Conservation (phyloP, 1,139 yeast genomes). For the Hyphopichia khmerensis region DNA sequence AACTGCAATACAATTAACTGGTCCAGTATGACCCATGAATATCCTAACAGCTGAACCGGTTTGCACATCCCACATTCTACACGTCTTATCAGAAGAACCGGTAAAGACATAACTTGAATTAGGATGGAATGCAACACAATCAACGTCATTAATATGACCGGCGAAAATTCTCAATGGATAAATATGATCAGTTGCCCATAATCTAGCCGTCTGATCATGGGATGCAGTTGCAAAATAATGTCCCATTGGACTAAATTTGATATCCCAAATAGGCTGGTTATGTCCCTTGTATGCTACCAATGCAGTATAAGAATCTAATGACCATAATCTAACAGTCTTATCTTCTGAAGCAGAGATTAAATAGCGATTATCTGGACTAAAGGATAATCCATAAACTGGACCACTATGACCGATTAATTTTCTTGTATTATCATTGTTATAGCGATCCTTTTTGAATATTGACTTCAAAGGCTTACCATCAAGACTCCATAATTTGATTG, state of each 20-base stretch:
- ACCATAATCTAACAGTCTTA: constrained; percentile 90
- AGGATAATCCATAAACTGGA: constrained; percentile 85
- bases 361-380: constrained; percentile 86
- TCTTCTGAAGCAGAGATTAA: constrained; percentile 87
- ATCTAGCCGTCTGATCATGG: constrained; percentile 94
- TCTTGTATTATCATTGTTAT: constrained; percentile 50
- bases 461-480: constrained; percentile 84
- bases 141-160: constrained; percentile 96
- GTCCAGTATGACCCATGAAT: constrained; percentile 92
- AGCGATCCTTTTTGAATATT: constrained; percentile 58
- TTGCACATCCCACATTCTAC: constrained; percentile 97
- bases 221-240: constrained; percentile 98
- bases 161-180: constrained; percentile 95
- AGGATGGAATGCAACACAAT: constrained; percentile 93
- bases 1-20: constrained; percentile 81
- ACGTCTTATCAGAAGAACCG: constrained; percentile 92
- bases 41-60: constrained; percentile 88
- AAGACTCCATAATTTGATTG: constrained; percentile 86
- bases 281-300: constrained; percentile 96
- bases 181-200: constrained; percentile 98
- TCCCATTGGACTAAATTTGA: constrained; percentile 88
- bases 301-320: constrained; percentile 84
- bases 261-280: constrained; percentile 97
- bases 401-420: constrained; percentile 92
- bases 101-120: constrained; percentile 92